These are phyloP conservation scores for Leucaena leucocephala DNA, from an alignment of 306 rosid species.

Conservation along the genomic window DNA sequence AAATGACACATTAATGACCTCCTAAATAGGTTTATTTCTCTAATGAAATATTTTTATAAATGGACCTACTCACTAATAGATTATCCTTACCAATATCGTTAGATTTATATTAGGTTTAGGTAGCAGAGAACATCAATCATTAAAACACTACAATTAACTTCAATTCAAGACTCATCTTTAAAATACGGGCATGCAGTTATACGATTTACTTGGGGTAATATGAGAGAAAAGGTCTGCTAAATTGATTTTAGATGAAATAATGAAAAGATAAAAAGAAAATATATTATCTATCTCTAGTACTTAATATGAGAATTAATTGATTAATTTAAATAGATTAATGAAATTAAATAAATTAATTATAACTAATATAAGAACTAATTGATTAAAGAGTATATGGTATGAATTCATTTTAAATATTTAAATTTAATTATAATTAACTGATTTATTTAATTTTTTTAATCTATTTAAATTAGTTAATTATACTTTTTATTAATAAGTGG, in stretches of 20 bases:
- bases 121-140: not conserved
- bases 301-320: no score
- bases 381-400: no score
- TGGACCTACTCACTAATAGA: conserved; percentile 21
- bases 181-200: not conserved
- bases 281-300: no score
- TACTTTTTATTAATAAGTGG: no score
- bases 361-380: no score
- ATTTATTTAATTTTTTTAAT: no score
- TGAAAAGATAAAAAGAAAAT: not conserved
- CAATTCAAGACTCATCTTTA: not conserved
- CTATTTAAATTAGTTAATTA: no score
- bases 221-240: not conserved
- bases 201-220: not conserved
- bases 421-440: no score
- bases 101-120: not conserved
- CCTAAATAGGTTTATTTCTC: not conserved
- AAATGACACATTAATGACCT: not conserved
- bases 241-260: not conserved
- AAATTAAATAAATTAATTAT: no score
- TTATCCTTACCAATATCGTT: not conserved
- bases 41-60: not conserved
- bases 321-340: no score
- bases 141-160: not conserved
- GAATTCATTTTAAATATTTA: no score